Base-by-base conservation (phyloP, 75 land plant species). In the Pinus taeda region DNA sequence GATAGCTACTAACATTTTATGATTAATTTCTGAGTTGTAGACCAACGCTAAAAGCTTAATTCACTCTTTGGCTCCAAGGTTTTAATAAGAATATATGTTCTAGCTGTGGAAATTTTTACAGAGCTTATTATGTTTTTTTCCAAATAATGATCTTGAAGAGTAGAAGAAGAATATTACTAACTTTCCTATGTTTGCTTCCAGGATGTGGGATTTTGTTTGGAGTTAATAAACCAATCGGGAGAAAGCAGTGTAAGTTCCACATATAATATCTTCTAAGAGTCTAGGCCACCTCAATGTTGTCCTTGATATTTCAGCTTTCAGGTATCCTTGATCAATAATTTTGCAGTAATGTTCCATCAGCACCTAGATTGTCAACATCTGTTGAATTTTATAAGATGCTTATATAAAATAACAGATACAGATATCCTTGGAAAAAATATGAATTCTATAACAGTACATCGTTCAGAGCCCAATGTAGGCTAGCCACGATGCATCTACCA, bases 161-260 rank as follows among this genome's bases (percentile, higher is more conserved):
- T 5, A 71, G 15, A 7, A n/a, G 9, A 71, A 11, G 24, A 49
- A 39, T 2, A 53, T 56, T 55, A 73, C 22, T 53, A 22, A 55
- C 55, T 59, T 21, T 21, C 22, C 22, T 15, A 4, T n/a, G 74
- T 73, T 73, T 73, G 5, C 30, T 73, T 73, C 55, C 91, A 97
- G 99, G 99, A 97, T 87, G 93, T 97, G 76, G 99, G 99, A 26
- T 97, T 97, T 76, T 85, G 87, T 76, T 89, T 97, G 78, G 98
- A 97, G 83, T 89, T 79, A 69, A 78, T 90, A 12, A 75, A 73
- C 63, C 71, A 80, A 26, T 74, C 81, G 26, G 95, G 92, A 59
- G 78, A 81, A 30, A 90, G 59, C 36, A 81, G 61, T 13, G 92
- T 89, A 79, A 81, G 88, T 84, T 62, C 21, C 56, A 17, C 63